Conservation (phyloP, 192 early-diverging fungal species). For the Coemansia biformis region DNA sequence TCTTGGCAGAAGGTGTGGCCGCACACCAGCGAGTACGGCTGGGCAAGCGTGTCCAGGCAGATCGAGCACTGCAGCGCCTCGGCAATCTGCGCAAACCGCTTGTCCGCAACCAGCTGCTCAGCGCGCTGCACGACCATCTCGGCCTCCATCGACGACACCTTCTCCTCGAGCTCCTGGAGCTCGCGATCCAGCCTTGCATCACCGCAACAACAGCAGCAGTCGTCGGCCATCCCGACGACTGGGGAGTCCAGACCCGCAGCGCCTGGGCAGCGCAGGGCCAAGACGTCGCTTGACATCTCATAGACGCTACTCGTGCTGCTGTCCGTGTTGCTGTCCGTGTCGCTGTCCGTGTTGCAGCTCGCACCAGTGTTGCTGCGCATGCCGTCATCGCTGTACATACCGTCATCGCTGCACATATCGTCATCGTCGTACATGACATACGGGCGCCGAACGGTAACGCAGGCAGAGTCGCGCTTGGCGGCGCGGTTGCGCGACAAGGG, state of each 20-base stretch:
- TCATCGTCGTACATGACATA: no score
- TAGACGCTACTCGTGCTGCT: conserved; percentile 2
- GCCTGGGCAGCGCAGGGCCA: background rate
- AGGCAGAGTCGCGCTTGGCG: no score
- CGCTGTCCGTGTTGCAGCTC: no score
- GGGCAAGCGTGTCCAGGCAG: conserved; percentile 34
- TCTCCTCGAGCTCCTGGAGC: conserved; percentile 8
- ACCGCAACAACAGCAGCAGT: background rate
- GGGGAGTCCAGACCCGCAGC: background rate
- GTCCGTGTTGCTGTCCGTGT: no score
- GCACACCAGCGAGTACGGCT: conserved; percentile 39
- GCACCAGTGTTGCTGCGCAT: no score
- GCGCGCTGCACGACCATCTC: conserved; percentile 24
- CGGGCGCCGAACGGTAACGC: no score
- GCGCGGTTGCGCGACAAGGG: no score
- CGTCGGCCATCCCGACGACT: background rate
- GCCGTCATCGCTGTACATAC: no score
- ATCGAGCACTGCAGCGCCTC: conserved; percentile 38
- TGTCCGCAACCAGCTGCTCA: conserved; percentile 12
- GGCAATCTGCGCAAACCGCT: conserved; percentile 7
- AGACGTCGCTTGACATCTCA: conserved; percentile 4
- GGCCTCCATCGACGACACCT: conserved; percentile 14
- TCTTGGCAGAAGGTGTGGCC: conserved; percentile 45
- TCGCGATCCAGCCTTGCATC: background rate
- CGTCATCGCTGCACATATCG: no score